phyloP scores from a whole-genome alignment of 1,284 basidiomycete species.

The Fomitopsis betulina region DNA sequence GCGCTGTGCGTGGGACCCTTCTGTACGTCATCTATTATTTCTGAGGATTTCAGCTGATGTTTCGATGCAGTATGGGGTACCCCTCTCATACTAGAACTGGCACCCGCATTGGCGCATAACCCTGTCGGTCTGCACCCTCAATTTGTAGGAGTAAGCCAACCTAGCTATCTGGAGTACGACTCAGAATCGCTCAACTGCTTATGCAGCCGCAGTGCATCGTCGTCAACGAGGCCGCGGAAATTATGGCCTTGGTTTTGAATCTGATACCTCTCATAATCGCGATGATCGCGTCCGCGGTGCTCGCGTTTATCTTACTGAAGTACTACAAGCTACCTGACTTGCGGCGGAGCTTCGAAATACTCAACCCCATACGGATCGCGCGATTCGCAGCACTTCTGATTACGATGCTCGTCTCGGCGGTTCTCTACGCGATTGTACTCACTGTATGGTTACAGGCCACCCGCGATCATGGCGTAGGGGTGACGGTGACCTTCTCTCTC shows the following conservation, averaged over 20 bases:
- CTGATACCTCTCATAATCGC: constrained; percentile 19
- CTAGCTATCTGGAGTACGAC: not conserved
- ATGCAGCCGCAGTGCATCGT: constrained; percentile 20
- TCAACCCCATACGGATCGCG: constrained; percentile 16
- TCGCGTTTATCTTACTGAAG: constrained; percentile 16
- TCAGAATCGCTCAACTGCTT: not conserved
- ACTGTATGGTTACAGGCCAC: constrained; percentile 14
- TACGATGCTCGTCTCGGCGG: constrained; percentile 20
- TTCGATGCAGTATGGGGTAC: constrained; percentile 19
- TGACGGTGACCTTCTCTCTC: not conserved
- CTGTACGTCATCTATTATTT: constrained; percentile 8
- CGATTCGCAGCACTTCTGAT: constrained; percentile 20
- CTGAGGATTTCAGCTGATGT: not conserved
- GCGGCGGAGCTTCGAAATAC: constrained; percentile 6
- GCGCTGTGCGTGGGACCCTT: constrained; percentile 20
- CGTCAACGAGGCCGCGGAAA: constrained; percentile 12
- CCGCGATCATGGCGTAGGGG: not conserved
- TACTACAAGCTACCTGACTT: constrained; percentile 16
- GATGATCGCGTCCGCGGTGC: constrained; percentile 10
- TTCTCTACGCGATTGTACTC: constrained; percentile 18
- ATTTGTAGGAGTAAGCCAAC: constrained; percentile 4
- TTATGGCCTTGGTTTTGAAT: constrained; percentile 18
- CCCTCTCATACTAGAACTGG: constrained; percentile 16
- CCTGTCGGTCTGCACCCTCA: constrained; percentile 7
- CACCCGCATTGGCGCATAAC: constrained; percentile 10